These are phyloP conservation scores for Beauveria varroae DNA, from an alignment of 2,329 filamentous ascomycete species.

Conservation along the genomic window DNA sequence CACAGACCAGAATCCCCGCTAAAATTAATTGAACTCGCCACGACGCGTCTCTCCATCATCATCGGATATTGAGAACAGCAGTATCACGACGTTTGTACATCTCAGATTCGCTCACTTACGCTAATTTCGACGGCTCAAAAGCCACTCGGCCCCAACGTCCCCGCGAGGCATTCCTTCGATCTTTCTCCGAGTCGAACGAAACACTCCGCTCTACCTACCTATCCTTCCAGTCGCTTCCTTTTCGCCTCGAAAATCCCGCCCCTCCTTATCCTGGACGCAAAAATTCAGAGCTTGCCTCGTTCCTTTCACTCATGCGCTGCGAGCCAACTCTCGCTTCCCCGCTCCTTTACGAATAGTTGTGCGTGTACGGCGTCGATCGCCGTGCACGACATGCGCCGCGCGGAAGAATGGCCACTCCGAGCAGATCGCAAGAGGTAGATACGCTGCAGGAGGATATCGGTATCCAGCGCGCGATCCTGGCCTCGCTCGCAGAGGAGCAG, in stretches of 20 bases:
- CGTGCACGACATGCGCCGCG: slow-evolving; percentile 10
- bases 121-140: neutral
- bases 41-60: neutral
- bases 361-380: neutral
- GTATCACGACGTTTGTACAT: neutral
- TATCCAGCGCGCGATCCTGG: slow-evolving; percentile 35
- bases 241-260: no score
- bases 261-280: no score
- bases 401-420: slow-evolving; percentile 13
- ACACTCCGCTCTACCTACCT: no score
- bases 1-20: neutral
- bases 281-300: no score
- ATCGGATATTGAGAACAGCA: neutral
- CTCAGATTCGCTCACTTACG: no score
- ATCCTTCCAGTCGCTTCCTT: no score
- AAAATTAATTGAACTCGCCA: neutral
- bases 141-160: no score
- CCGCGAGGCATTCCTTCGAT: no score
- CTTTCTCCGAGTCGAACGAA: neutral
- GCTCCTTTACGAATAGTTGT: neutral
- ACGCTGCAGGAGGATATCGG: slow-evolving; percentile 33
- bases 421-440: slow-evolving; percentile 13
- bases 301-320: no score
- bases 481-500: slow-evolving; percentile 27
- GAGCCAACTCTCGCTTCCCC: no score